Conservation (phyloP, 106 monocot genomes). For the Chionographis japonica region DNA sequence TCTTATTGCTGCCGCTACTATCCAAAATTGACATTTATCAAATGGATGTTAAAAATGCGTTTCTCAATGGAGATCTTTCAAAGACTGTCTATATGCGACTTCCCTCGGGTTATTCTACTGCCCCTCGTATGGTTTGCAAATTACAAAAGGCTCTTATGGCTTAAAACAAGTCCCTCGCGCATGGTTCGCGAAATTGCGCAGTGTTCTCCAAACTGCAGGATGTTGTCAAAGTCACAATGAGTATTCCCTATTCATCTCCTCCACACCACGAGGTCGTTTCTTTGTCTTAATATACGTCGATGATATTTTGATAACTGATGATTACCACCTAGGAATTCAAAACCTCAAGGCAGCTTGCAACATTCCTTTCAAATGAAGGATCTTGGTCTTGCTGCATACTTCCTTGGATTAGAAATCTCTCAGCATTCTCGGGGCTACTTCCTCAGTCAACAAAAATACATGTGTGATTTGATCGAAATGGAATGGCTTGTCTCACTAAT, state of each 20-base stretch:
- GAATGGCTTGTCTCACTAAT: not conserved
- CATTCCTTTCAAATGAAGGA: constrained; percentile 23
- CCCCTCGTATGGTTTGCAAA: constrained; percentile 17
- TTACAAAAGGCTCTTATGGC: constrained; percentile 22
- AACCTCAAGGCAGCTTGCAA: constrained; percentile 7
- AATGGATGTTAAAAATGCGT: constrained; percentile 27
- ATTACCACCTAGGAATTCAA: constrained; percentile 6
- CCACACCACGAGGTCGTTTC: not conserved
- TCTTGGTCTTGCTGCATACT: constrained; percentile 23
- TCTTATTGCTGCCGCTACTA: constrained; percentile 5
- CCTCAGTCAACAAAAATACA: constrained; percentile 25
- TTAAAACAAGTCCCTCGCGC: constrained; percentile 27
- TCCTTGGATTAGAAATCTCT: constrained; percentile 15
- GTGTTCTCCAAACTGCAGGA: not conserved
- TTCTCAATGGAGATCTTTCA: constrained; percentile 23
- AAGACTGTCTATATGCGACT: constrained; percentile 22
- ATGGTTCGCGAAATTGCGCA: constrained; percentile 27
- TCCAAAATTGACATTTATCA: constrained; percentile 12
- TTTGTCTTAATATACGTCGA: constrained; percentile 23
- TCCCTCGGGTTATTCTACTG: not conserved
- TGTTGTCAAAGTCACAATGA: constrained; percentile 12
- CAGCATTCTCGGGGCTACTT: not conserved
- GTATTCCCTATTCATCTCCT: constrained; percentile 7
- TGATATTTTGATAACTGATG: constrained; percentile 24
- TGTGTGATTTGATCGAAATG: not conserved